phyloP scores from a whole-genome alignment of 768 basidiomycete species.

The Vararia minispora region DNA sequence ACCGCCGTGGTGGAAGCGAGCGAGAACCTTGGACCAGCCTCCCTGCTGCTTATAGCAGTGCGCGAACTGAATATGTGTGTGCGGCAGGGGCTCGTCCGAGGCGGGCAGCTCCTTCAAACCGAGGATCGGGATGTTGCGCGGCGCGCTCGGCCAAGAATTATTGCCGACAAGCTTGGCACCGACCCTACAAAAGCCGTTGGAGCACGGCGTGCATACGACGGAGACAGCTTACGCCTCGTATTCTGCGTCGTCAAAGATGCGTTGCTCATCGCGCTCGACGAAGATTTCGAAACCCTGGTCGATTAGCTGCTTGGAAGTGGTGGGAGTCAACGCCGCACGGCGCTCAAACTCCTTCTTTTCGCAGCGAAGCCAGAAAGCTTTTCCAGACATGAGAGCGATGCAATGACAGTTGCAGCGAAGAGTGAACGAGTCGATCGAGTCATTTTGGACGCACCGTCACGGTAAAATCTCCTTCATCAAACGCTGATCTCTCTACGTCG shows the following conservation, averaged over 20 bases:
- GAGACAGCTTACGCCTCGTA: conserved; percentile 69
- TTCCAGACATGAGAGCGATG: conserved; percentile 40
- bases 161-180: conserved; percentile 83
- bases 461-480: no score
- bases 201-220: conserved; percentile 3
- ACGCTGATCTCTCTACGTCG: no score
- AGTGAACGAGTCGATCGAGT: no score
- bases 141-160: conserved; percentile 83
- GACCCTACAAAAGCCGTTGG: conserved; percentile 39
- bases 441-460: no score
- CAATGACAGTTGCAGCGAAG: no score
- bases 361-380: conserved; percentile 85
- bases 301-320: conserved; percentile 79
- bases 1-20: conserved; percentile 72
- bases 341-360: conserved; percentile 95
- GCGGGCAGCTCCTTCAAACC: conserved; percentile 93
- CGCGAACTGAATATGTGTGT: conserved; percentile 96
- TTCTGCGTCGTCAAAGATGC: conserved; percentile 90
- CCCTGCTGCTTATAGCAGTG: conserved; percentile 96
- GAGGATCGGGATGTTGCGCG: conserved; percentile 66
- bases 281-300: conserved; percentile 82
- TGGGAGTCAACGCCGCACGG: conserved; percentile 87
- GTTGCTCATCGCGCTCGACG: conserved; percentile 88
- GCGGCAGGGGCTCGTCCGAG: conserved; percentile 72
- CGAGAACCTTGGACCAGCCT: conserved; percentile 81